A percentile compares a stretch with the other conserved stretches of the same genome.
phyloP scores from a whole-genome alignment of 306 rosid genomes.

The Astragalus glycyphyllos region DNA sequence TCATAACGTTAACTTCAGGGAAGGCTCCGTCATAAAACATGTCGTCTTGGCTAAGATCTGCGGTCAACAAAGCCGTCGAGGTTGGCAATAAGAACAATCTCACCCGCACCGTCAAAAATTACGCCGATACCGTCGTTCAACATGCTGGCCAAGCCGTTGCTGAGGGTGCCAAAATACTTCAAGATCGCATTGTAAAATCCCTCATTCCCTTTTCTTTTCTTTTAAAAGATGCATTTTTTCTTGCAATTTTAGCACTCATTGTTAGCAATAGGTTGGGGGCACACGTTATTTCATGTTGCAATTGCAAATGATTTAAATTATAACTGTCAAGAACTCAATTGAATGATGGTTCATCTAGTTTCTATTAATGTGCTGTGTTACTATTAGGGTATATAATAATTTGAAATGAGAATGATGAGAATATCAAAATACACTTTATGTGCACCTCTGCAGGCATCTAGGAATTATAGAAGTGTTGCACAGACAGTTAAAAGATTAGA shows the following conservation, averaged over 20 bases:
- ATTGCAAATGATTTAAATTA: not conserved
- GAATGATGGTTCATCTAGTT: not conserved
- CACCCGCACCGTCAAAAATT: slow-evolving; percentile 93
- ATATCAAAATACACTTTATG: not conserved
- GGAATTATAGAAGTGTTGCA: slow-evolving; percentile 70
- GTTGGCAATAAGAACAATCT: slow-evolving; percentile 90
- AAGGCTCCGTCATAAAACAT: slow-evolving; percentile 28
- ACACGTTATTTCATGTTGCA: not conserved
- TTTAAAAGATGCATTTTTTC: not conserved
- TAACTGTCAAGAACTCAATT: not conserved
- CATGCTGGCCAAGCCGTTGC: slow-evolving; percentile 98
- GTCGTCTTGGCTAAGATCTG: slow-evolving; percentile 95
- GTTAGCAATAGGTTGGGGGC: not conserved
- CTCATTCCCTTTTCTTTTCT: not conserved
- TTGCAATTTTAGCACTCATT: not conserved
- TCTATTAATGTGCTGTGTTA: not conserved
- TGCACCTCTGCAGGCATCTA: slow-evolving; percentile 56
- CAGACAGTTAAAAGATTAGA: slow-evolving; percentile 82
- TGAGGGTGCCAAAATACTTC: slow-evolving; percentile 92
- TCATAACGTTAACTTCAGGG: slow-evolving; percentile 1
- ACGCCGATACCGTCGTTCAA: slow-evolving; percentile 95
- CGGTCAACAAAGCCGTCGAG: slow-evolving; percentile 95
- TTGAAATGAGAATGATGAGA: slow-evolving; percentile 21
- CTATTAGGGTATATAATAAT: not conserved
- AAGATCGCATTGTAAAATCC: slow-evolving; percentile 85